Evolutionary conservation across 176 grass and related monocot species (phyloP).

Genomic region (Zea mays): Zm-B73-REFERENCE-NAM-5.0 NC_050102.1:149357501-149358000

Average conservation of each 20-base stretch:
- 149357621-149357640: slow-evolving; percentile 62
- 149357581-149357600: slow-evolving; percentile 25
- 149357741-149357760: slow-evolving; percentile 40
- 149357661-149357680: slow-evolving; percentile 56
- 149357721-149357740: slow-evolving; percentile 33
- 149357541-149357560: slow-evolving; percentile 25
- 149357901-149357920: slow-evolving; percentile 46
- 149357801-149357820: slow-evolving; percentile 23
- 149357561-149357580: slow-evolving; percentile 22
- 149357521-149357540: background rate
- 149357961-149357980: slow-evolving; percentile 28
- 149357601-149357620: slow-evolving; percentile 18
- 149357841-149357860: slow-evolving; percentile 11
- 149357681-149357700: slow-evolving; percentile 52
- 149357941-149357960: slow-evolving; percentile 20
- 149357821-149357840: background rate
- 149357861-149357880: slow-evolving; percentile 1
- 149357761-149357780: slow-evolving; percentile 31
- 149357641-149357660: slow-evolving; percentile 67
- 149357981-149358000: background rate
- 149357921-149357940: slow-evolving; percentile 32
- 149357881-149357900: background rate
- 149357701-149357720: slow-evolving; percentile 38
- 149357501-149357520: slow-evolving; percentile 34
- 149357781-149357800: background rate